phyloP scores from a whole-genome alignment of 1,284 basidiomycete species.

The Lentinula novae-zelandiae region DNA sequence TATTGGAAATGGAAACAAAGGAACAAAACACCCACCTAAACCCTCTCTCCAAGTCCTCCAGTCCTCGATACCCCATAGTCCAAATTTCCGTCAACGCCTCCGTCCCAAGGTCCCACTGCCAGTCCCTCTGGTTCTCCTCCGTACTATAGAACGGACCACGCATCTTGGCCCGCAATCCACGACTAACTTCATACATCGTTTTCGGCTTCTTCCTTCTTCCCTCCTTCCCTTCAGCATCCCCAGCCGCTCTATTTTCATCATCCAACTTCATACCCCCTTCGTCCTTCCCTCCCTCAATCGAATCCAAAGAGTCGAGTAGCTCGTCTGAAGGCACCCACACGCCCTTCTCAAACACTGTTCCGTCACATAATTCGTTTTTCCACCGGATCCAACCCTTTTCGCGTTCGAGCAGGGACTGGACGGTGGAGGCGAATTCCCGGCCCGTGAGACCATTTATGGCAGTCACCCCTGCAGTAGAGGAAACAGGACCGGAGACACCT shows the following conservation, averaged over 20 bases:
- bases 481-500: neutral
- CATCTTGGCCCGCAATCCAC: conserved; percentile 36
- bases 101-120: conserved; percentile 60
- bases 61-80: conserved; percentile 69
- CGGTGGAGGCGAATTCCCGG: conserved; percentile 69
- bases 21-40: conserved; percentile 49
- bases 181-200: conserved; percentile 57
- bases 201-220: conserved; percentile 22
- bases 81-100: conserved; percentile 73
- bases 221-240: neutral
- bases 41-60: conserved; percentile 57
- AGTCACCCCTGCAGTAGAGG: neutral
- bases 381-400: conserved; percentile 86
- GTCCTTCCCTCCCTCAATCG: neutral
- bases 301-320: neutral
- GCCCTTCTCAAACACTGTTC: conserved; percentile 63
- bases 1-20: neutral
- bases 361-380: conserved; percentile 75
- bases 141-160: conserved; percentile 22
- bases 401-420: conserved; percentile 65
- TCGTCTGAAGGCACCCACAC: conserved; percentile 27
- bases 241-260: neutral
- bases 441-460: conserved; percentile 37
- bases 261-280: neutral
- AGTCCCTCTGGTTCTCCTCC: conserved; percentile 47